Evolutionary conservation across 2,329 filamentous ascomycete species (phyloP).

Genomic region (Diaporthe citrichinensis): DNA sequence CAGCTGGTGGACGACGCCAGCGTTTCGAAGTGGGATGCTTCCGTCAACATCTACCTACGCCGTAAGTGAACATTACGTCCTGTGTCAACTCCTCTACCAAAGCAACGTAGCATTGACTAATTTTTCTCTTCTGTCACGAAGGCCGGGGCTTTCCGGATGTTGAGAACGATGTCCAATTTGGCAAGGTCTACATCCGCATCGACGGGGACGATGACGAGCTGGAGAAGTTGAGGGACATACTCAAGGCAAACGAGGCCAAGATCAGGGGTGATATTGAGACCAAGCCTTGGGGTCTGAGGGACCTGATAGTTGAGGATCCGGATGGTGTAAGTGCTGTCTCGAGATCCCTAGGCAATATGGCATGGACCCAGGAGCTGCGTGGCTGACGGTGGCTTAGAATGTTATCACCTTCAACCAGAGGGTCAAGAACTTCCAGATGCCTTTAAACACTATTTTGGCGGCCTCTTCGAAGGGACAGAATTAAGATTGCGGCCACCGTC

Average conservation of each 20-base stretch:
- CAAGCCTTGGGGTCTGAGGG: conserved; percentile 29
- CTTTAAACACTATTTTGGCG: not conserved
- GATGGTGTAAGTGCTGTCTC: conserved; percentile 20
- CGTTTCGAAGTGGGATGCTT: conserved; percentile 25
- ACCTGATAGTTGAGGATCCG: conserved; percentile 12
- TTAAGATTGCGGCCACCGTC: not conserved
- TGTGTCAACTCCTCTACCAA: not conserved
- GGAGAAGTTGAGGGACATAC: conserved; percentile 9
- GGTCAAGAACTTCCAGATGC: not conserved
- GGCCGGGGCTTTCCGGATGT: conserved; percentile 25
- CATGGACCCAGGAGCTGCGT: not conserved
- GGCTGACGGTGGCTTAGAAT: conserved; percentile 13
- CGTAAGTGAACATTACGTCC: not conserved
- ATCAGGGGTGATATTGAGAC: conserved; percentile 10
- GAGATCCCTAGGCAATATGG: too few relatives aligned
- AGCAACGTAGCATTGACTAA: not conserved
- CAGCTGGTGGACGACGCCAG: conserved; percentile 26
- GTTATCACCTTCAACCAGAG: conserved; percentile 29
- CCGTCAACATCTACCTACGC: conserved; percentile 32
- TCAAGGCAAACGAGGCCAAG: not conserved
- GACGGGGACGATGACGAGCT: conserved; percentile 27
- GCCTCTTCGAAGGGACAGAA: not conserved
- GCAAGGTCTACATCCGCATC: conserved; percentile 32
- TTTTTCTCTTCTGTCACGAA: not conserved
- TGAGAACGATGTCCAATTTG: conserved; percentile 25